phyloP scores from a whole-genome alignment of 129 eudicot genomes.

The Lactuca saligna region DNA sequence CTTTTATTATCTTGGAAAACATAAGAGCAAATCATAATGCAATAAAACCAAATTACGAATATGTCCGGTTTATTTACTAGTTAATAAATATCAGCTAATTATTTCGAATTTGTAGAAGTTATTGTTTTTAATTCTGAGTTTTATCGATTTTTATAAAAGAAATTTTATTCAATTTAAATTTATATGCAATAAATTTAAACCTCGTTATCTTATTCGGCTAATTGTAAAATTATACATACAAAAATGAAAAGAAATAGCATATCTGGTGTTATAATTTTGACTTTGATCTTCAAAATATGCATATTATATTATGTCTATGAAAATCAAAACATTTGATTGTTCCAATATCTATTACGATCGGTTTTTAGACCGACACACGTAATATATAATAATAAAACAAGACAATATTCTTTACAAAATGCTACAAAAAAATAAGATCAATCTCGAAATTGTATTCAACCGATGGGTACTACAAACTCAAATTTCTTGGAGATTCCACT shows the following conservation, averaged over 20 bases:
- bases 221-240: not conserved
- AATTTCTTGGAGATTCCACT: slow-evolving; percentile 29
- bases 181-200: not conserved
- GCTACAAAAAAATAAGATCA: slow-evolving; percentile 16
- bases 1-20: slow-evolving; percentile 9
- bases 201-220: not conserved
- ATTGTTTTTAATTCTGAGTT: no score
- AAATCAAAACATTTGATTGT: not conserved
- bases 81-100: not conserved
- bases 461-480: slow-evolving; percentile 29
- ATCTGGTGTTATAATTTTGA: not conserved
- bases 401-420: slow-evolving; percentile 9
- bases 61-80: not conserved
- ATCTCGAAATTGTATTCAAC: slow-evolving; percentile 27
- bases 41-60: slow-evolving; percentile 22
- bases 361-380: not conserved
- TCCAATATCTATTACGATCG: not conserved
- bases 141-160: not conserved
- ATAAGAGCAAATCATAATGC: slow-evolving; percentile 21
- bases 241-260: not conserved
- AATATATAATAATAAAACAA: not conserved
- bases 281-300: not conserved
- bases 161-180: not conserved
- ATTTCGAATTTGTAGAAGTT: no score
- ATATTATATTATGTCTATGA: not conserved